Conservation (phyloP, 2,329 filamentous ascomycete genomes). For the Nothophoma quercina region DNA sequence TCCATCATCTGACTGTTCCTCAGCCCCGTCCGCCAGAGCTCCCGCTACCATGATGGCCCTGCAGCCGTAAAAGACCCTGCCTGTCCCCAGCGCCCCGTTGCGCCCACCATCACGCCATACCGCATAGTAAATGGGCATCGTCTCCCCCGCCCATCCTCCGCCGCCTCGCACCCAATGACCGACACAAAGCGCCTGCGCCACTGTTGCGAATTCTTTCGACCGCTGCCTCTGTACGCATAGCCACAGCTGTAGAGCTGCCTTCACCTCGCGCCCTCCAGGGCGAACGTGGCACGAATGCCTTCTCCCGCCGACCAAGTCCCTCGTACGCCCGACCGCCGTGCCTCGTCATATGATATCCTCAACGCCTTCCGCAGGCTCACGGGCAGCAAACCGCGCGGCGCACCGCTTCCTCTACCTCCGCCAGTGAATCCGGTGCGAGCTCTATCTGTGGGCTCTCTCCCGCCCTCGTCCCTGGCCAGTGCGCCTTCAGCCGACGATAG, state of each 20-base stretch:
- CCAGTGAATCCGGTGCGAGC: constrained; percentile 42
- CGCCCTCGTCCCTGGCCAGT: constrained; percentile 32
- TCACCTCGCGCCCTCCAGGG: constrained; percentile 5
- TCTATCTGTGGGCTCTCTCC: constrained; percentile 35
- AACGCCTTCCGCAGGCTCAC: constrained; percentile 49
- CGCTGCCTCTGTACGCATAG: constrained; percentile 2
- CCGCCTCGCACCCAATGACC: constrained; percentile 10
- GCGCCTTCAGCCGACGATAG: constrained; percentile 36
- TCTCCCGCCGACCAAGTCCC: constrained; percentile 45
- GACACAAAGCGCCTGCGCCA: constrained; percentile 18
- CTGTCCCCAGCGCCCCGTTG: not conserved
- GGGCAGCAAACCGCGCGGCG: constrained; percentile 45
- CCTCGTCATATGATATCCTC: constrained; percentile 49
- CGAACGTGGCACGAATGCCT: constrained; percentile 45
- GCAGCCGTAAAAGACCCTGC: not conserved
- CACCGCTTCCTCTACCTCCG: constrained; percentile 41
- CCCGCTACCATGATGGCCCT: constrained; percentile 3
- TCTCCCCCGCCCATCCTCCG: constrained; percentile 2
- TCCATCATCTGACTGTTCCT: not conserved
- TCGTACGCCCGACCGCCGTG: constrained; percentile 48
- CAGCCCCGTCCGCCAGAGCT: not conserved
- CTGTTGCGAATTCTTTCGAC: constrained; percentile 17
- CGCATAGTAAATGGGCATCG: constrained; percentile 4
- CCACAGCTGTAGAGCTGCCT: constrained; percentile 1
- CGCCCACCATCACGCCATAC: not conserved